Percentiles rank a stretch among this genome's conserved stretches.
These are phyloP conservation scores for Hanseniaspora gamundiae DNA, from an alignment of 1,139 yeast species.

Conservation along the genomic window DNA sequence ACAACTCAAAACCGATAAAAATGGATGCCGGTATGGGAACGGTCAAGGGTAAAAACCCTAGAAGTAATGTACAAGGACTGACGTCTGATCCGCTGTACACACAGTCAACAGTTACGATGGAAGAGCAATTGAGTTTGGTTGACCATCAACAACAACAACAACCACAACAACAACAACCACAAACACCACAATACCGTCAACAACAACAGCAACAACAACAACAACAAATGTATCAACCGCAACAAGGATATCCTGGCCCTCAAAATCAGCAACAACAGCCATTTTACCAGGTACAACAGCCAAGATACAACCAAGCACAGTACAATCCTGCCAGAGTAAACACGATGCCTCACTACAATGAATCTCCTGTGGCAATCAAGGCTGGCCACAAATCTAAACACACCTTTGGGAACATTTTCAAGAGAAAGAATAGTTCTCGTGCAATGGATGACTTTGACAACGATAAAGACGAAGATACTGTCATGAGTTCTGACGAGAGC, in stretches of 20 bases:
- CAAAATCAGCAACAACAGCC: conserved; percentile 1
- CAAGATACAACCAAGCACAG: not conserved
- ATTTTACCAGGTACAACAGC: not conserved
- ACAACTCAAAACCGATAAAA: too few relatives aligned
- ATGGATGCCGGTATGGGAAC: conserved; percentile 9
- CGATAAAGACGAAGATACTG: conserved; percentile 45
- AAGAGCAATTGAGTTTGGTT: not conserved
- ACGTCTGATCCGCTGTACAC: not conserved
- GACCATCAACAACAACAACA: not conserved
- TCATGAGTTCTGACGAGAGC: conserved; percentile 27
- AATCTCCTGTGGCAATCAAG: not conserved
- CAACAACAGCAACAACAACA: conserved; percentile 1
- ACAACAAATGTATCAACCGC: conserved; percentile 1
- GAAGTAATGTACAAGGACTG: not conserved
- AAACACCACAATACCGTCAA: not conserved
- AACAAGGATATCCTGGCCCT: not conserved
- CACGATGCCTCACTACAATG: conserved; percentile 1
- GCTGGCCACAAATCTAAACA: not conserved
- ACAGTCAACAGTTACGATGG: not conserved
- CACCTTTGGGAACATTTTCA: conserved; percentile 28
- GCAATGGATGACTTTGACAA: conserved; percentile 24
- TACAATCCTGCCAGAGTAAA: conserved; percentile 1
- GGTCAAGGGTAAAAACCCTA: conserved; percentile 1
- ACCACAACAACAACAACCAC: not conserved
- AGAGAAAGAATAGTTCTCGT: conserved; percentile 25